Evolutionary conservation across 176 grass and related monocot species (phyloP).

Genomic region (Pontederia paniculata): DNA sequence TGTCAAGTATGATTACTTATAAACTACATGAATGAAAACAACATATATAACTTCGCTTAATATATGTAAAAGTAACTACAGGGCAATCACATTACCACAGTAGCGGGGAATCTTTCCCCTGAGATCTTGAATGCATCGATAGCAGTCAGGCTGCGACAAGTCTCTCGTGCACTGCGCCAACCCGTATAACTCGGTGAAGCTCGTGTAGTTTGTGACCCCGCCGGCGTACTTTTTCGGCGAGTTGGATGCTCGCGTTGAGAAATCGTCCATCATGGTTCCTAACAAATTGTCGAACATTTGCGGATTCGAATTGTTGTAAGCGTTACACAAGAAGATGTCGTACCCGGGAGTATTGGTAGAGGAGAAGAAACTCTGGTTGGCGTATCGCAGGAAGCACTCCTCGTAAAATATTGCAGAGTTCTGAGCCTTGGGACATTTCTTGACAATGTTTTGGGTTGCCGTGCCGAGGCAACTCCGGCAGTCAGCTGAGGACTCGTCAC

Average conservation of each 20-base stretch:
- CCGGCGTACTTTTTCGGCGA: constrained; percentile 31
- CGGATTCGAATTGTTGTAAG: background rate
- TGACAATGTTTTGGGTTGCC: too few species aligned
- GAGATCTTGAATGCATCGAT: constrained; percentile 3
- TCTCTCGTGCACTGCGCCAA: too few species aligned
- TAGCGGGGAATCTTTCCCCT: constrained; percentile 2
- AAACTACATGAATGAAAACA: too few species aligned
- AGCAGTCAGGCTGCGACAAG: too few species aligned
- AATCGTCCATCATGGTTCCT: constrained; percentile 19
- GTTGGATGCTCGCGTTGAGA: constrained; percentile 13
- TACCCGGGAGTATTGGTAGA: background rate
- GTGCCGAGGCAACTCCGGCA: constrained; percentile 28
- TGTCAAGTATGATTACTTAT: too few species aligned
- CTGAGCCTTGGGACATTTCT: too few species aligned
- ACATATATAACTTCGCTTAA: too few species aligned
- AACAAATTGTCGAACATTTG: too few species aligned
- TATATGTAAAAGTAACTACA: too few species aligned
- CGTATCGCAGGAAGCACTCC: constrained; percentile 36
- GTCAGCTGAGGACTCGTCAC: constrained; percentile 3
- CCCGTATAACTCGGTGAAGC: constrained; percentile 21
- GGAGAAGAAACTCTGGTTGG: constrained; percentile 32
- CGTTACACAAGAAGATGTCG: rapidly evolving
- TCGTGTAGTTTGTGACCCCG: background rate
- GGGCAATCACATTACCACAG: too few species aligned
- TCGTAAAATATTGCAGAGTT: too few species aligned